A percentile compares a stretch with the other conserved stretches of the same genome.
These are phyloP conservation scores for Colletotrichum tamarilloi DNA, from an alignment of 2,329 filamentous ascomycete genomes.

Conservation along the genomic window DNA sequence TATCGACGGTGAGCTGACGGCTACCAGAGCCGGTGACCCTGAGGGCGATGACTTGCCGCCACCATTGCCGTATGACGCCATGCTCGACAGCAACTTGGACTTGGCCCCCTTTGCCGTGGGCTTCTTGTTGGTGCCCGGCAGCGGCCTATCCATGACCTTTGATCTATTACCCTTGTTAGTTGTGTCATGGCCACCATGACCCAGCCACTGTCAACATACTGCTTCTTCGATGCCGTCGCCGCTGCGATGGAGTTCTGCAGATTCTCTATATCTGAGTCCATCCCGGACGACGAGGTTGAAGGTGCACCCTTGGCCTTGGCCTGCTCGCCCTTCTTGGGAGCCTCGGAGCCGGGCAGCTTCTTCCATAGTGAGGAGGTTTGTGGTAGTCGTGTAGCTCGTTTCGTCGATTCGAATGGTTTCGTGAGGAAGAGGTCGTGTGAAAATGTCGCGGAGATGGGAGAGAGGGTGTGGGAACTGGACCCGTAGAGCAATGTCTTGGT, in stretches of 20 bases:
- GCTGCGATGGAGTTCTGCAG: constrained; percentile 58
- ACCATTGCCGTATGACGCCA: constrained; percentile 47
- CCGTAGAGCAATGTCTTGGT: constrained; percentile 66
- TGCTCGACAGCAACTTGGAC: constrained; percentile 54
- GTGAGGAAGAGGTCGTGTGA: constrained; percentile 69
- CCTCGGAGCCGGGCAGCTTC: constrained; percentile 40
- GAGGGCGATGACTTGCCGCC: constrained; percentile 56
- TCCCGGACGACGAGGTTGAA: constrained; percentile 50
- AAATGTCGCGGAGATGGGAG: constrained; percentile 55
- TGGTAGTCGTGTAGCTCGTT: constrained; percentile 60
- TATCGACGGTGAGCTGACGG: constrained; percentile 63
- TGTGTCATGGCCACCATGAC: constrained; percentile 25
- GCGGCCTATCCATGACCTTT: constrained; percentile 46
- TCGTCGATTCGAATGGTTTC: constrained; percentile 59
- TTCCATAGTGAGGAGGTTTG: constrained; percentile 63
- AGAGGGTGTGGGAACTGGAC: constrained; percentile 59
- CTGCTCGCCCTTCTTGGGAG: constrained; percentile 45
- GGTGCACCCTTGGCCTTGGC: constrained; percentile 44
- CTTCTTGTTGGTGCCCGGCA: constrained; percentile 46
- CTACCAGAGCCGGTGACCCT: constrained; percentile 64
- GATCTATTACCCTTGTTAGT: constrained; percentile 48
- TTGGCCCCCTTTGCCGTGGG: constrained; percentile 51
- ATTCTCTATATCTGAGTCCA: constrained; percentile 62
- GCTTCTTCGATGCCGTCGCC: constrained; percentile 54
- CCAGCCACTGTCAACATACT: constrained; percentile 43